Evolutionary conservation across 495 filamentous ascomycete species (phyloP).

Genomic region (Neohortaea acidophila): DNA sequence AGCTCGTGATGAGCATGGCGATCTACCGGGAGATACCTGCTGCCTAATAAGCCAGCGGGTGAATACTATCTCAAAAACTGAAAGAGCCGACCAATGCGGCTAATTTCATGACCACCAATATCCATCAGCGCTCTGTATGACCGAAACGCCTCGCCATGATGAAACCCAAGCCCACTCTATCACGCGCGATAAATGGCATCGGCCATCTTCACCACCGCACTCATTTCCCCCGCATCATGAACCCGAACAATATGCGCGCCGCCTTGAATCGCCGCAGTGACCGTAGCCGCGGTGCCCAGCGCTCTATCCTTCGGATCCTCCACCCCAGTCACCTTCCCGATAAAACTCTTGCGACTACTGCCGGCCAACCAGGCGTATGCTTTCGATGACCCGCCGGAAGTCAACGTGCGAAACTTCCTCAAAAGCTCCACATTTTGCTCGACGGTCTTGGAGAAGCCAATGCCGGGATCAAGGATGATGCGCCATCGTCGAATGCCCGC

Average conservation of each 20-base stretch:
- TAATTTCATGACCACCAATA: background rate
- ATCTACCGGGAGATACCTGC: too few species aligned
- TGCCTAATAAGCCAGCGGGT: too few species aligned
- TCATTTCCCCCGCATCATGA: conserved; percentile 88
- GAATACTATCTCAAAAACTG: too few species aligned
- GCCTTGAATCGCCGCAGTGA: conserved; percentile 74
- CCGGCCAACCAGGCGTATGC: conserved; percentile 88
- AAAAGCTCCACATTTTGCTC: conserved; percentile 71
- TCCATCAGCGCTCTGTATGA: too few species aligned
- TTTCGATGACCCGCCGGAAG: conserved; percentile 32
- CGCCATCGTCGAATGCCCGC: conserved; percentile 84
- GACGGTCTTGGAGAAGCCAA: conserved; percentile 80
- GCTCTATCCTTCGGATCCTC: conserved; percentile 46
- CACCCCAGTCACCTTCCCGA: conserved; percentile 70
- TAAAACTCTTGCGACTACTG: conserved; percentile 77
- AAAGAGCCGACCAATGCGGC: too few species aligned
- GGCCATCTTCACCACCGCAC: conserved; percentile 68
- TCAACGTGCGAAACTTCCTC: conserved; percentile 44
- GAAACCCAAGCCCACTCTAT: background rate
- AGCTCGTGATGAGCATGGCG: too few species aligned
- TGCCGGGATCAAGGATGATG: conserved; percentile 83
- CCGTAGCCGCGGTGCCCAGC: conserved; percentile 81
- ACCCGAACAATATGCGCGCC: conserved; percentile 91
- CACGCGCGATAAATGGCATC: conserved; percentile 52
- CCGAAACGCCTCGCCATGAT: too few species aligned